A percentile compares a stretch with the other conserved stretches of the same genome.
Conservation (phyloP, 2,329 filamentous ascomycete species). For the Aspergillus tamarii region DNA sequence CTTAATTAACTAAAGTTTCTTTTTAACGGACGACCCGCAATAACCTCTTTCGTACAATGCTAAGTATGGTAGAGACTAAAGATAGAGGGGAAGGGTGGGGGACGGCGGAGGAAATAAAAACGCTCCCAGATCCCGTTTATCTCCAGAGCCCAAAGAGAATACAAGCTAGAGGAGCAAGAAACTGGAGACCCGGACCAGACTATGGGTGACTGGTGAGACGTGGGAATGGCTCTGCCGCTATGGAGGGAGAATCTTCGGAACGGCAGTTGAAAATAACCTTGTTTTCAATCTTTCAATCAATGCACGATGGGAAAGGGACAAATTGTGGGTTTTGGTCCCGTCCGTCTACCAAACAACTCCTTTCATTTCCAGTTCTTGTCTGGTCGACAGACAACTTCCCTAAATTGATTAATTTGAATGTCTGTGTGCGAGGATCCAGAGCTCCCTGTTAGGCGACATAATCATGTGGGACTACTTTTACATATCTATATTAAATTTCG, state of each 20-base stretch:
- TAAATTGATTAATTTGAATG: slow-evolving; percentile 5
- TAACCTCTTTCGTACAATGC: background rate
- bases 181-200: slow-evolving; percentile 1
- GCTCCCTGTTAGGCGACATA: background rate
- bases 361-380: slow-evolving; percentile 11
- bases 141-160: background rate
- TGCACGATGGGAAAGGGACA: slow-evolving; percentile 4
- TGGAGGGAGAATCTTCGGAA: slow-evolving; percentile 9
- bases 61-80: background rate
- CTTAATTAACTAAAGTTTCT: slow-evolving; percentile 1
- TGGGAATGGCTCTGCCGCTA: background rate
- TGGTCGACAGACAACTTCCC: background rate
- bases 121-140: slow-evolving; percentile 2
- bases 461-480: background rate
- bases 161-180: slow-evolving; percentile 1
- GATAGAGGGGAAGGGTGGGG: background rate
- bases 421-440: slow-evolving; percentile 1
- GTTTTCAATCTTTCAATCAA: slow-evolving; percentile 12
- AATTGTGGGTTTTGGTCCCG: slow-evolving; percentile 7
- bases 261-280: slow-evolving; percentile 27
- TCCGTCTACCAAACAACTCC: slow-evolving; percentile 8
- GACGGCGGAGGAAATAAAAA: background rate
- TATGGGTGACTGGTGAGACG: slow-evolving; percentile 6
- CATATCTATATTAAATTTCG: background rate
- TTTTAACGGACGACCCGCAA: background rate